phyloP scores from a whole-genome alignment of 345 rosid species.

The Passiflora organensis region DNA sequence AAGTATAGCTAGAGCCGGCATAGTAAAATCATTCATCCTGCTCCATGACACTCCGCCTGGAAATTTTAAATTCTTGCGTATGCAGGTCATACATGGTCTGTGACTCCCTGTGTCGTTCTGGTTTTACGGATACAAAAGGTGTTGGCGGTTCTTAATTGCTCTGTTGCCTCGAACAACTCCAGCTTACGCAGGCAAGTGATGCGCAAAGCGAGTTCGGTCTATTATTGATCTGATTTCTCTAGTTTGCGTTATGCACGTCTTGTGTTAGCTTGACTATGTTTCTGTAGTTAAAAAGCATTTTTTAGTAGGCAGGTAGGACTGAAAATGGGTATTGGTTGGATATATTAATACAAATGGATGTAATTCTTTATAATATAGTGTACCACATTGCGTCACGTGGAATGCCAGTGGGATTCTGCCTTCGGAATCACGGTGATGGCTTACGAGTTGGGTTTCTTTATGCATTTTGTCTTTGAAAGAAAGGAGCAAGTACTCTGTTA shows the following conservation, averaged over 20 bases:
- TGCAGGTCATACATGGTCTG: neutral
- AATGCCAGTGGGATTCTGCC: slow-evolving; percentile 10
- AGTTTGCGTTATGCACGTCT: no score
- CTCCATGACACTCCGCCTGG: no score
- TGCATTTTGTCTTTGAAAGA: neutral
- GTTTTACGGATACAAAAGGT: neutral
- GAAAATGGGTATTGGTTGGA: no score
- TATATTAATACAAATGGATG: no score
- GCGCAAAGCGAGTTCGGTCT: neutral
- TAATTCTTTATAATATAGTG: neutral
- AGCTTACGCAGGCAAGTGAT: neutral
- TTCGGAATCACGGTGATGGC: slow-evolving; percentile 17
- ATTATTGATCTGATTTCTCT: no score
- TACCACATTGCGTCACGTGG: neutral
- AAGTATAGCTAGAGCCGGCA: no score
- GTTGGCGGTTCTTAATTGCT: neutral
- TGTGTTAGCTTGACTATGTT: no score
- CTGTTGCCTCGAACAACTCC: neutral
- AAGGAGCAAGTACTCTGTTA: slow-evolving; percentile 10
- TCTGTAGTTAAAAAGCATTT: no score
- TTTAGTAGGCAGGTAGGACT: no score
- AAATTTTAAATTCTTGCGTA: neutral
- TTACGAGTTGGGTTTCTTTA: slow-evolving; percentile 3
- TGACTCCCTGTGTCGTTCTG: no score
- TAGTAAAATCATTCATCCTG: no score